phyloP scores from a whole-genome alignment of 106 monocot genomes.

The Dioscorea dumetorum region DNA sequence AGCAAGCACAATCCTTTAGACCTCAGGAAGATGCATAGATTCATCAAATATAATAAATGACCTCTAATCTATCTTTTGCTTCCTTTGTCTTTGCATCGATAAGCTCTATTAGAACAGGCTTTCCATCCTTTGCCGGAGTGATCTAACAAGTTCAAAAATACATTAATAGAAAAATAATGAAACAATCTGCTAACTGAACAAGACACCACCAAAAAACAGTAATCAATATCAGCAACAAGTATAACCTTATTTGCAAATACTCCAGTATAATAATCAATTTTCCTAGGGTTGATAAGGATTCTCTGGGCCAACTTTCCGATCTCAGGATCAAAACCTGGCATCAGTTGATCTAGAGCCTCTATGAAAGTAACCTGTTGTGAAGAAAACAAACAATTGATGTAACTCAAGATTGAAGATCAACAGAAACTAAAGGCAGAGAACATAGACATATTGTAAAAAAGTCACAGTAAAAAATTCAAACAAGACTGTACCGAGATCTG shows the following conservation, averaged over 20 bases:
- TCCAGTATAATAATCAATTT: conserved; percentile 84
- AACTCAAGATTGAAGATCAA: too few relatives aligned
- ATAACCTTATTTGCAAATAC: conserved; percentile 94
- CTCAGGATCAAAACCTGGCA: conserved; percentile 99
- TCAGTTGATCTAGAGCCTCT: conserved; percentile 96
- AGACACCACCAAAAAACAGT: background rate
- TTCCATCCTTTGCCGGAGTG: conserved; percentile 97
- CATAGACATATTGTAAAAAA: too few relatives aligned
- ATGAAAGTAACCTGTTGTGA: conserved; percentile 80
- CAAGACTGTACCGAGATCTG: too few relatives aligned
- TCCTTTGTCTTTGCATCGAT: conserved; percentile 98
- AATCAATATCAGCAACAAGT: background rate
- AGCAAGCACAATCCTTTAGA: too few relatives aligned
- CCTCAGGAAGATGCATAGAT: background rate
- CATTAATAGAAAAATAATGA: background rate
- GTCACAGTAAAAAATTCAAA: too few relatives aligned
- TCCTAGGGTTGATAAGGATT: conserved; percentile 86
- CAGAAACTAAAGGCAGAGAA: too few relatives aligned
- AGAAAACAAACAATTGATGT: background rate
- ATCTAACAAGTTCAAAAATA: conserved; percentile 40
- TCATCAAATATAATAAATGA: conserved; percentile 9
- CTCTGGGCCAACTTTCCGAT: conserved; percentile 97
- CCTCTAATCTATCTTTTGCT: conserved; percentile 72
- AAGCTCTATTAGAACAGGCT: conserved; percentile 94
- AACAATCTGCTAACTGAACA: too few relatives aligned